A percentile compares a stretch with the other conserved stretches of the same genome.
Conservation (phyloP, 352 stramenopile species). For the Globisporangium solare region DNA sequence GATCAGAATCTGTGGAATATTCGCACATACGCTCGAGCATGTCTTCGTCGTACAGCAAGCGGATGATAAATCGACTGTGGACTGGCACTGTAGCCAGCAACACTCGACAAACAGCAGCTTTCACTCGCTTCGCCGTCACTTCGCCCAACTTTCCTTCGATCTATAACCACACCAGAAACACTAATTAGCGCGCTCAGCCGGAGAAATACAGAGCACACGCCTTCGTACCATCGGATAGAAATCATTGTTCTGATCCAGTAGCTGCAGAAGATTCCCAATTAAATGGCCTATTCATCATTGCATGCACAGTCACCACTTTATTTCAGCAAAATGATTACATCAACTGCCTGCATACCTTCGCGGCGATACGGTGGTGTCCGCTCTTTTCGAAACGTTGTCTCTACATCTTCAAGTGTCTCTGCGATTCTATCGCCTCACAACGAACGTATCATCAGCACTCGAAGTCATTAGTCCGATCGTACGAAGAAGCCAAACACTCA, state of each 20-base stretch:
- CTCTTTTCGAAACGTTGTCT: constrained; percentile 74
- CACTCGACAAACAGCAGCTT: constrained; percentile 65
- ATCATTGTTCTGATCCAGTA: constrained; percentile 79
- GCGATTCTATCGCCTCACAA: constrained; percentile 47
- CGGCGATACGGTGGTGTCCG: constrained; percentile 62
- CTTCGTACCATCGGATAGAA: constrained; percentile 71
- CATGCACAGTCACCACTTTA: background rate
- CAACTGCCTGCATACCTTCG: constrained; percentile 36
- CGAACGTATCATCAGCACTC: background rate
- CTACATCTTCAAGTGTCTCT: constrained; percentile 71
- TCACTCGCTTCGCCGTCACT: constrained; percentile 47
- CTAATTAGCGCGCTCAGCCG: too few species aligned
- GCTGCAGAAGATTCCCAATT: constrained; percentile 69
- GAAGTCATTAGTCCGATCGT: background rate
- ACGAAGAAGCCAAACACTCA: constrained; percentile 6
- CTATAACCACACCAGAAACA: constrained; percentile 16
- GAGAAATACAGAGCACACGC: background rate
- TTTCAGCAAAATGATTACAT: background rate
- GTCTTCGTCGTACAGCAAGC: constrained; percentile 73
- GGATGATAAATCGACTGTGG: constrained; percentile 71
- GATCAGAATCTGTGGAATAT: constrained; percentile 52
- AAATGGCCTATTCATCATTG: constrained; percentile 39
- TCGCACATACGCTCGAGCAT: constrained; percentile 68
- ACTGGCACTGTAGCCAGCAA: constrained; percentile 71
- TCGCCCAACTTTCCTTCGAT: constrained; percentile 66